A percentile compares a stretch with the other conserved stretches of the same genome.
Conservation (phyloP, 805 yeast species). For the Yarrowia osloensis region DNA sequence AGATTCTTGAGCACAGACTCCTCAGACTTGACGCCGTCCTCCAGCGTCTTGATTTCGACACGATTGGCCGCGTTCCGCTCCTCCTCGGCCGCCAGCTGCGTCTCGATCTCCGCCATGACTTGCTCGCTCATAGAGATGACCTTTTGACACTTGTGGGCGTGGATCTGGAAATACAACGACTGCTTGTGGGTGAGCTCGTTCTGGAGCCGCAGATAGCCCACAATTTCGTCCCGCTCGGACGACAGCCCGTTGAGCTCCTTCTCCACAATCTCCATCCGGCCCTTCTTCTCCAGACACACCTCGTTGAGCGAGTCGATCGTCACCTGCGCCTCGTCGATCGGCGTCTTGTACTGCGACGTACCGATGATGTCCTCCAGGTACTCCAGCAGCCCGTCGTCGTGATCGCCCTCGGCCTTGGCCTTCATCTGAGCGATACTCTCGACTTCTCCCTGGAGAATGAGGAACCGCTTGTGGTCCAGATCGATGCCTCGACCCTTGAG, state of each 20-base stretch:
- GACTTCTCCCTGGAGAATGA: conserved; percentile 96
- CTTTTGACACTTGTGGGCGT: conserved; percentile 47
- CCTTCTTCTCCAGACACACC: conserved; percentile 75
- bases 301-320: conserved; percentile 77
- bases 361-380: conserved; percentile 97
- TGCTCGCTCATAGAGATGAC: conserved; percentile 47
- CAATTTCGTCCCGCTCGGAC: conserved; percentile 64
- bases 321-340: conserved; percentile 64
- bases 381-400: conserved; percentile 91
- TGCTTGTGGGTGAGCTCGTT: conserved; percentile 57
- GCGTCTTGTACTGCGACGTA: conserved; percentile 76
- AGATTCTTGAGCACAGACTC: conserved; percentile 36
- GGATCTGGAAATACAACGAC: conserved; percentile 58
- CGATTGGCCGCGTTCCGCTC: conserved; percentile 45
- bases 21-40: conserved; percentile 34
- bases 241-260: conserved; percentile 69
- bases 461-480: conserved; percentile 88
- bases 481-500: conserved; percentile 85
- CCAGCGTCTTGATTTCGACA: conserved; percentile 44
- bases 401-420: conserved; percentile 89
- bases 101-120: conserved; percentile 47
- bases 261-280: conserved; percentile 75
- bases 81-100: conserved; percentile 49
- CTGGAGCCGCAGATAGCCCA: conserved; percentile 64
- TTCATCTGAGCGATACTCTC: conserved; percentile 99